Conservation (phyloP, 306 rosid genomes). For the Prunus armeniaca region DNA sequence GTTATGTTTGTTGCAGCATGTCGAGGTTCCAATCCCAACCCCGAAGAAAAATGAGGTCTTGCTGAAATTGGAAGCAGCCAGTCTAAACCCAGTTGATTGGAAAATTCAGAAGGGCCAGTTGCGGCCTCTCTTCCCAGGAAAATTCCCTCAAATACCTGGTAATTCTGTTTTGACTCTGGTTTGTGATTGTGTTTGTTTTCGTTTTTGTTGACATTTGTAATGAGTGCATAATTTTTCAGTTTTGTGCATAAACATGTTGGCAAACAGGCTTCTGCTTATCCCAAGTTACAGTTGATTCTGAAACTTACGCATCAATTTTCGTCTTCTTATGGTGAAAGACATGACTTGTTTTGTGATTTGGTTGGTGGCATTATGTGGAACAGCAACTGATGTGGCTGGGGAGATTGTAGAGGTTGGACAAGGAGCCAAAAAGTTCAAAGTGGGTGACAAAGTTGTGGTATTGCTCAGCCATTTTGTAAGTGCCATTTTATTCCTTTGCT, state of each 20-base stretch:
- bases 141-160: conserved; percentile 64
- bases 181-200: background rate
- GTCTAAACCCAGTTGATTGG: conserved; percentile 71
- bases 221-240: too few species aligned
- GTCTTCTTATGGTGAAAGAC: background rate
- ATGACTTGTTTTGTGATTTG: background rate
- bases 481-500: background rate
- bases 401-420: conserved; percentile 55
- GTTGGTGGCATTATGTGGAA: conserved; percentile 11
- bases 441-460: conserved; percentile 67
- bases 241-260: too few species aligned
- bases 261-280: too few species aligned
- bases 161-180: conserved; percentile 10
- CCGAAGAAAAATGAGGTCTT: conserved; percentile 50
- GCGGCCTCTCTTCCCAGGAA: conserved; percentile 44
- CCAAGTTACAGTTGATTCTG: background rate
- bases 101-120: conserved; percentile 59
- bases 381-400: conserved; percentile 73
- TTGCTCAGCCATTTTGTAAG: conserved; percentile 36
- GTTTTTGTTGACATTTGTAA: background rate
- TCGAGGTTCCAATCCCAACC: conserved; percentile 59
- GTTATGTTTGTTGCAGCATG: conserved; percentile 43
- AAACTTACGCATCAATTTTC: background rate
- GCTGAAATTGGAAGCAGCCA: conserved; percentile 59
- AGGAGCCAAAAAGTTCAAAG: conserved; percentile 45